Evolutionary conservation across 345 rosid genomes (phyloP).

Genomic region (Jatropha curcas): DNA sequence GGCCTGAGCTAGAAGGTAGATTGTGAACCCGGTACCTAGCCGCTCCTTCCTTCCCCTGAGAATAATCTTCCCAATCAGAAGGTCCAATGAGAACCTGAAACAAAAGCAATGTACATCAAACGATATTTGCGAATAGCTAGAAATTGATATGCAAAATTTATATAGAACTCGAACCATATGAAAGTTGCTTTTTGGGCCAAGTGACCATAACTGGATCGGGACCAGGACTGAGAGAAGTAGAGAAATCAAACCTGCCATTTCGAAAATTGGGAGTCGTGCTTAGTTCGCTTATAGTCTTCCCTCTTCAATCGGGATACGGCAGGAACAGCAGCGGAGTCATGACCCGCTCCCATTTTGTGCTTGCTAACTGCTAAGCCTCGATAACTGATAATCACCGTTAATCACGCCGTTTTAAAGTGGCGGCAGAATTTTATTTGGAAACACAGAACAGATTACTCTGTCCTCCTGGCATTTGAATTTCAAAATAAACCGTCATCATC

Average conservation of each 20-base stretch:
- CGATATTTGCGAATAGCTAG: neutral
- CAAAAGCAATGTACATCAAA: neutral
- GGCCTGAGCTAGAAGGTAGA: conserved; percentile 52
- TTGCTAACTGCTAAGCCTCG: neutral
- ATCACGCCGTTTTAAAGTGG: neutral
- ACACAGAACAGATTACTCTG: too few species aligned
- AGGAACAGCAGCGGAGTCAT: neutral
- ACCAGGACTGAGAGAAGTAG: neutral
- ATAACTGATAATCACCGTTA: conserved; percentile 4
- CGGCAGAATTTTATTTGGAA: neutral
- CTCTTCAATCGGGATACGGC: conserved; percentile 46
- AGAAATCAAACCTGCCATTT: conserved; percentile 62
- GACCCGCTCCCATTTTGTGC: neutral
- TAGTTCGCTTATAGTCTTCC: conserved; percentile 67
- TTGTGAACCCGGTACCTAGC: conserved; percentile 73
- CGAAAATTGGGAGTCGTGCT: conserved; percentile 70
- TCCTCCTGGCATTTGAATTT: too few species aligned
- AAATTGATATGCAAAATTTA: neutral
- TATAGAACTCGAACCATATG: neutral
- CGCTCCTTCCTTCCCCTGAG: conserved; percentile 64
- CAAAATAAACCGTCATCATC: too few species aligned
- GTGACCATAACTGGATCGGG: neutral
- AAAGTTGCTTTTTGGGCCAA: neutral
- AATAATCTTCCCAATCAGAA: conserved; percentile 72
- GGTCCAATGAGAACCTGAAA: conserved; percentile 69